Percentiles rank a stretch among this genome's conserved stretches.
Evolutionary conservation across 2,329 filamentous ascomycete genomes (phyloP).

Genomic region (Thermothelomyces thermophilus): DNA sequence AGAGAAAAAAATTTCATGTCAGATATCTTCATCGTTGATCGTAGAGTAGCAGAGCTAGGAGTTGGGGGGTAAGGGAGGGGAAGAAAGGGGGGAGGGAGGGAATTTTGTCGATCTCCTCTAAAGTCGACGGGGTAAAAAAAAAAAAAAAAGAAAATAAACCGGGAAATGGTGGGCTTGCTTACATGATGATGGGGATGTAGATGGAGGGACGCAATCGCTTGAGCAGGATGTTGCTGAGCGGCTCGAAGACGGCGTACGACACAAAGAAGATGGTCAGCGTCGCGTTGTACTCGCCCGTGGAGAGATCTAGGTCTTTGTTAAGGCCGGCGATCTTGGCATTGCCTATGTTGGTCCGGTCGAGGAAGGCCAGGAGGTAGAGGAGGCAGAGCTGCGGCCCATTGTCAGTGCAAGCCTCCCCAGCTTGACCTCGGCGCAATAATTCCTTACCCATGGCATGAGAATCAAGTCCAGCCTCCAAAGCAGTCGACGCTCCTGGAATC

Average conservation of each 20-base stretch:
- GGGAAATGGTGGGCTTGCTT: too few relatives aligned
- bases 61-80: not conserved
- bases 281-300: constrained; percentile 61
- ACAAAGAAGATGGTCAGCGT: constrained; percentile 81
- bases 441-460: constrained; percentile 33
- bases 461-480: constrained; percentile 29
- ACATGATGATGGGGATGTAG: constrained; percentile 79
- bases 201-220: constrained; percentile 69
- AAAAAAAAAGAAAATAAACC: too few relatives aligned
- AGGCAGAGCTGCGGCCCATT: constrained; percentile 50
- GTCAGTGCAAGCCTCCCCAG: not conserved
- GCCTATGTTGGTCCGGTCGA: constrained; percentile 73
- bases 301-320: constrained; percentile 52
- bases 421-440: too few relatives aligned
- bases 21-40: too few relatives aligned
- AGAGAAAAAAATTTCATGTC: not conserved
- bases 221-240: constrained; percentile 70
- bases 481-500: constrained; percentile 30
- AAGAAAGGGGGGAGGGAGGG: too few relatives aligned
- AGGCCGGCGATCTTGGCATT: constrained; percentile 56
- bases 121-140: too few relatives aligned
- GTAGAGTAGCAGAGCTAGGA: too few relatives aligned
- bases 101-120: too few relatives aligned
- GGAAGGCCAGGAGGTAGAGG: constrained; percentile 67
- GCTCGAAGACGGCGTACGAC: constrained; percentile 74